These are phyloP conservation scores for Gonapodya sp. DNA, from an alignment of 192 early-diverging fungal genomes.

Conservation along the genomic window DNA sequence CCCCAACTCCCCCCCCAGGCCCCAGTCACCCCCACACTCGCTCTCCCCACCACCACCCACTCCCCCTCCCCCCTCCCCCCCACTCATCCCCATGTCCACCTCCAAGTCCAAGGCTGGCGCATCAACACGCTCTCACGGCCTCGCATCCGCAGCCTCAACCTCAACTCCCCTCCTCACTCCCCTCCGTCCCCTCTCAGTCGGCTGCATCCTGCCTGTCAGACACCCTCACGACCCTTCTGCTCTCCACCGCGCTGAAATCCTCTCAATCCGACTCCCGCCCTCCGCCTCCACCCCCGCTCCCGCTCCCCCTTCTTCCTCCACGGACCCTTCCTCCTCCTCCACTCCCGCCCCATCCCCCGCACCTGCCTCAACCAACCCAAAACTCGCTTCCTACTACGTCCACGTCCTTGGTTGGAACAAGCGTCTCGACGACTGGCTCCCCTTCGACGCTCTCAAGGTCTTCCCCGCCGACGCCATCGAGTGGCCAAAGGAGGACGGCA, in stretches of 20 bases:
- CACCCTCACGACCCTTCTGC: not conserved
- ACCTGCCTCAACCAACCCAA: constrained; percentile 18
- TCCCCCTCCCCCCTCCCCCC: not conserved
- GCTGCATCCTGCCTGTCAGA: not conserved
- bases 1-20: no score
- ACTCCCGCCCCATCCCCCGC: not conserved
- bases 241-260: not conserved
- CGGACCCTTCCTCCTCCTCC: not conserved
- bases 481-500: constrained; percentile 7
- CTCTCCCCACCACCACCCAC: not conserved
- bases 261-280: not conserved
- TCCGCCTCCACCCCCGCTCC: not conserved
- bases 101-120: not conserved
- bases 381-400: constrained; percentile 70
- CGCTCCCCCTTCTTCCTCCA: no score
- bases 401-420: constrained; percentile 98
- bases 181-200: not conserved
- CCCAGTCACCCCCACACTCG: not conserved
- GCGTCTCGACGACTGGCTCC: constrained; percentile 95
- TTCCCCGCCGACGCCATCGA: not conserved
- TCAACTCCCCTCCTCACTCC: not conserved
- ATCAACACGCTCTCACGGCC: not conserved
- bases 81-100: not conserved
- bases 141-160: not conserved
- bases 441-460: constrained; percentile 44